Evolutionary conservation across 106 monocot species (phyloP).

Genomic region (Triglochin maritima): DNA sequence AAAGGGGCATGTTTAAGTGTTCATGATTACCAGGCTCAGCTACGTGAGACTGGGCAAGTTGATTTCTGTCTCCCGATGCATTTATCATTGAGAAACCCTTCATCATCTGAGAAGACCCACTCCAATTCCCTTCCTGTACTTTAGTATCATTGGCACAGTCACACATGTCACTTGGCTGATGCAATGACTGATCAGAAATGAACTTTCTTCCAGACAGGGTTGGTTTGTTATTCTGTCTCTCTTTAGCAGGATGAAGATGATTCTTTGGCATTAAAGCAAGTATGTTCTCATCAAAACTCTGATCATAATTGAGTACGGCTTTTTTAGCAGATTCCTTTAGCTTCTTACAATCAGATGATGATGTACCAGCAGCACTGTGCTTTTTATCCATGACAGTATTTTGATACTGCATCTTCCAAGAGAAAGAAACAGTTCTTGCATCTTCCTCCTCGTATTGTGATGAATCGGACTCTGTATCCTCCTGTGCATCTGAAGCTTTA

Average conservation of each 20-base stretch:
- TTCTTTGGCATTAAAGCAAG: slow-evolving; percentile 9
- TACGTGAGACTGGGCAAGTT: slow-evolving; percentile 5
- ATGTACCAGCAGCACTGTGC: slow-evolving; percentile 11
- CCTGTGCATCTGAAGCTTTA: slow-evolving; percentile 21
- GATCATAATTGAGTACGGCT: background rate
- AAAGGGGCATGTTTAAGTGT: slow-evolving; percentile 17
- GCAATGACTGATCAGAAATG: slow-evolving; percentile 2
- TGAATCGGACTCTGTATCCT: slow-evolving; percentile 79
- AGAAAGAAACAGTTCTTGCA: slow-evolving; percentile 4
- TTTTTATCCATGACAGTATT: slow-evolving; percentile 4
- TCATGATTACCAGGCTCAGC: slow-evolving; percentile 23
- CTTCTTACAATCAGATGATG: slow-evolving; percentile 23
- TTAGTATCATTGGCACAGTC: slow-evolving; percentile 22
- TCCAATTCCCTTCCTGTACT: slow-evolving; percentile 19
- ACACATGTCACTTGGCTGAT: slow-evolving; percentile 10
- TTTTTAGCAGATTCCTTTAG: slow-evolving; percentile 25
- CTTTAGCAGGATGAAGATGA: slow-evolving; percentile 19
- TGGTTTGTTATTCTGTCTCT: slow-evolving; percentile 34
- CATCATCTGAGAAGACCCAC: slow-evolving; percentile 13
- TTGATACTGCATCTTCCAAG: slow-evolving; percentile 11
- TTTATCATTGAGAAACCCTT: slow-evolving; percentile 11
- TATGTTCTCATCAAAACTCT: slow-evolving; percentile 2
- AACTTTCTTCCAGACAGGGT: slow-evolving; percentile 18
- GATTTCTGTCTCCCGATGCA: slow-evolving; percentile 11
- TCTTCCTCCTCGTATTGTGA: slow-evolving; percentile 41